phyloP scores from a whole-genome alignment of 2,329 filamentous ascomycete species.

The Fusarium musae region DNA sequence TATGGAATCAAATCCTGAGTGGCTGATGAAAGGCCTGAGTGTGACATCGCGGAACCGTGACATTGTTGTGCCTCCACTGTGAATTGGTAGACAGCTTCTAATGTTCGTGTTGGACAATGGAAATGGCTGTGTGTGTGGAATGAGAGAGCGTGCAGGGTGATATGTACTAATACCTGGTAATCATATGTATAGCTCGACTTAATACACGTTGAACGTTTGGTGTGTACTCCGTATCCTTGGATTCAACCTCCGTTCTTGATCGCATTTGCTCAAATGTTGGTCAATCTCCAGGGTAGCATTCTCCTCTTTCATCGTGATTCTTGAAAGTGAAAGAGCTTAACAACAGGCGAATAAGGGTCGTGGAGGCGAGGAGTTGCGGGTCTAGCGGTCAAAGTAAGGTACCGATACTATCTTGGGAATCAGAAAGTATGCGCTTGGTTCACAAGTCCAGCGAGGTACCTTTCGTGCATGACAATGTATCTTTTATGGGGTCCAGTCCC shows the following conservation, averaged over 20 bases:
- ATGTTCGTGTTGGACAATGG: background rate
- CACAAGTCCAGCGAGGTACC: slow-evolving; percentile 27
- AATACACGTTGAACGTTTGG: background rate
- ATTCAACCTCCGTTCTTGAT: background rate
- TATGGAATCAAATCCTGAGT: slow-evolving; percentile 11
- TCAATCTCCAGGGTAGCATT: slow-evolving; percentile 17
- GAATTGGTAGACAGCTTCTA: slow-evolving; percentile 19
- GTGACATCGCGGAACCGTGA: slow-evolving; percentile 24
- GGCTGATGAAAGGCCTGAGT: slow-evolving; percentile 13
- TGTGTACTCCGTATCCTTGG: background rate
- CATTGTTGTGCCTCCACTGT: slow-evolving; percentile 10
- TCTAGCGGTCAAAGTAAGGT: slow-evolving; percentile 29
- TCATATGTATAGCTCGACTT: background rate
- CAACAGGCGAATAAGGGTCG: slow-evolving; percentile 18
- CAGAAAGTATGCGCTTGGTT: slow-evolving; percentile 3
- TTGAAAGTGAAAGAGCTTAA: slow-evolving; percentile 9
- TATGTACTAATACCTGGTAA: background rate
- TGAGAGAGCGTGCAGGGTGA: background rate
- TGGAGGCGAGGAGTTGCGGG: slow-evolving; percentile 10
- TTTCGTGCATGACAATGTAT: slow-evolving; percentile 19
- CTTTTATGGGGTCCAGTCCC: slow-evolving; percentile 19
- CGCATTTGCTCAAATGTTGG: background rate
- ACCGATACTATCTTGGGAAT: slow-evolving; percentile 34
- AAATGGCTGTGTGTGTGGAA: background rate
- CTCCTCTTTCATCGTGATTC: slow-evolving; percentile 13